Evolutionary conservation across 2,329 filamentous ascomycete genomes (phyloP), one percentile per base, ranked within the genome.

Genomic region (Daldinia eschscholtzii): DNA sequence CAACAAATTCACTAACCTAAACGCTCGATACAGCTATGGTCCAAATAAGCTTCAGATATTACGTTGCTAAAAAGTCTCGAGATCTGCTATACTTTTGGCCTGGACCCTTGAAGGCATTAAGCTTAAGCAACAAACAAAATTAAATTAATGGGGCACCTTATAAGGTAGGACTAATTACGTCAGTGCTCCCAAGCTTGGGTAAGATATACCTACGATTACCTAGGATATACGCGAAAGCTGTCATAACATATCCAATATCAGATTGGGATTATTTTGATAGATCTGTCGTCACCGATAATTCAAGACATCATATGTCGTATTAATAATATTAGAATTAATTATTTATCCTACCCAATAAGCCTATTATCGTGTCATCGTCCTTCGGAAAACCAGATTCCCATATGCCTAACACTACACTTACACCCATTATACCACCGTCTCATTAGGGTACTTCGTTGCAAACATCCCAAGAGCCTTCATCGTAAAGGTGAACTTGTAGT

Each of bases 401-500:
- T 13, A 18, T 33, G 7, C 7, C 13, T 7, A n/a, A 48, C 23
- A 46, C 46, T 37, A 42, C 18, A 28, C 39, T 44, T 2, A 48
- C 63, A 48, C 46, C 20, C 10, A 56, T 28, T 33, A 78, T 4
- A 78, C 75, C 2, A 92, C 79, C 75, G 83, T 85, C 64, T 90
- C 87, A 67, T 93, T 85, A 0, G 91, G 92, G 72, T 91, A 94
- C 70, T 85, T 88, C 74, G 84, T 87, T 4, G 91, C 89, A 84
- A 93, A 99, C 88, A 98, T 91, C 4, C 96, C 96, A 71, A 99
- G 80, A 1, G 96, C 96, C 82, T 97, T 97, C 78, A 98, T 92
- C 0, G 95, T 91, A 81, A 98, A 99, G 65, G 92, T 92, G 79
- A 97, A 96, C 84, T 98, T 99, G 85, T 99, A 99, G 84, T 99